phyloP scores from a whole-genome alignment of 2,329 filamentous ascomycete species.

The Claviceps pazoutovae region DNA sequence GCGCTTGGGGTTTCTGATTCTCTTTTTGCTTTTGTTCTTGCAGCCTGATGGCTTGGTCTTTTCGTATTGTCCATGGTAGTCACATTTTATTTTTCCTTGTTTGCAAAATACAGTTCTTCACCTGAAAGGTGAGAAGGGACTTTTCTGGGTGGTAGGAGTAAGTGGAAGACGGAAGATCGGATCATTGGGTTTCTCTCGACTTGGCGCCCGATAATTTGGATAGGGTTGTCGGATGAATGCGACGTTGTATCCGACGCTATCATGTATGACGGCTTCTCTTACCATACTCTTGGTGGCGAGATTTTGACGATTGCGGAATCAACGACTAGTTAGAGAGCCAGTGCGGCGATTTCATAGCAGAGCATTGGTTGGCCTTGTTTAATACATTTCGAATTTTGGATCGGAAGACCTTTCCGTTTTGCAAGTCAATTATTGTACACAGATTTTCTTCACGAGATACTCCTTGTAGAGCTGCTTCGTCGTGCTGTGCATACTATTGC shows the following conservation, averaged over 20 bases:
- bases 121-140: no score
- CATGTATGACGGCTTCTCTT: not conserved
- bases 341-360: not conserved
- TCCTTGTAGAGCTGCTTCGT: no score
- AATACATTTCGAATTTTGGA: not conserved
- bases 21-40: not conserved
- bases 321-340: not conserved
- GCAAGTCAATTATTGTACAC: no score
- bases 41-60: not conserved
- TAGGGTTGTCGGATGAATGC: not conserved
- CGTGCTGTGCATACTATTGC: no score
- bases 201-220: not conserved
- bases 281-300: not conserved
- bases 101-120: not conserved
- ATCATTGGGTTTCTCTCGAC: not conserved
- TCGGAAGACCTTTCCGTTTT: not conserved
- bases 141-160: not conserved
- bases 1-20: constrained; percentile 15
- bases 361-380: not conserved
- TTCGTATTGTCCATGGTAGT: not conserved
- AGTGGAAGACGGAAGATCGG: not conserved
- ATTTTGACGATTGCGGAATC: not conserved
- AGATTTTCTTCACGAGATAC: no score
- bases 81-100: not conserved
- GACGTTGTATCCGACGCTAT: not conserved